Percentiles rank a stretch among this genome's conserved stretches.
phyloP scores from a whole-genome alignment of 163 green algal species.

The Chlorella variabilis region DNA sequence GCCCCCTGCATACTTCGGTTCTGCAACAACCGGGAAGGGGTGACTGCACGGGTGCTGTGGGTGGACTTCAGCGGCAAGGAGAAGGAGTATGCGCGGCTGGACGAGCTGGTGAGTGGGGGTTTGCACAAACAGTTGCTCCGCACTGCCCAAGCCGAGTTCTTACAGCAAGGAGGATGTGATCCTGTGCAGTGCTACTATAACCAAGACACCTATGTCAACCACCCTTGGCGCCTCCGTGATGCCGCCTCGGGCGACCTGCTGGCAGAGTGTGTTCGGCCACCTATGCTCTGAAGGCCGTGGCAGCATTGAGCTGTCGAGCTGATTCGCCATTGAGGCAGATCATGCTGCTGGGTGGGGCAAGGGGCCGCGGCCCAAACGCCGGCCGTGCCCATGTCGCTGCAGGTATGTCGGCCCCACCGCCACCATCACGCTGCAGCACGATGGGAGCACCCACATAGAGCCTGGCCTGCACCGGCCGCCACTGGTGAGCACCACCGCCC shows the following conservation, averaged over 20 bases:
- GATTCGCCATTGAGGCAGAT: no score
- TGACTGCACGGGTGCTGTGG: constrained; percentile 31
- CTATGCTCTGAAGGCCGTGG: neutral
- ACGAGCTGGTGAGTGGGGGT: neutral
- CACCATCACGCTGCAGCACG: constrained; percentile 26
- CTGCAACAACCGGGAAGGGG: neutral
- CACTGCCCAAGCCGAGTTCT: no score
- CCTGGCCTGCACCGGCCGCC: constrained; percentile 26
- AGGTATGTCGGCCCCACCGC: constrained; percentile 49
- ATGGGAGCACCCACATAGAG: neutral
- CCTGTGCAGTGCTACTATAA: constrained; percentile 16
- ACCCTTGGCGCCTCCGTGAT: constrained; percentile 58
- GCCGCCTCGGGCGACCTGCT: constrained; percentile 29
- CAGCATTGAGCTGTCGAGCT: neutral
- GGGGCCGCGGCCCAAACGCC: no score
- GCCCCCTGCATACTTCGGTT: neutral
- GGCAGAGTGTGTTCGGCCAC: constrained; percentile 6
- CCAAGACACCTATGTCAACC: constrained; percentile 37
- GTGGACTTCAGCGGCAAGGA: constrained; percentile 43
- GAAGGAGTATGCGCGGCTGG: constrained; percentile 23
- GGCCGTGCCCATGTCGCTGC: neutral
- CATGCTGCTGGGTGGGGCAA: no score
- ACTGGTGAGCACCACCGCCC: constrained; percentile 3
- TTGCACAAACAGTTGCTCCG: no score
- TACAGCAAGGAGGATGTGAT: neutral